Conservation (phyloP, 345 rosid species). For the Gossypium australe region DNA sequence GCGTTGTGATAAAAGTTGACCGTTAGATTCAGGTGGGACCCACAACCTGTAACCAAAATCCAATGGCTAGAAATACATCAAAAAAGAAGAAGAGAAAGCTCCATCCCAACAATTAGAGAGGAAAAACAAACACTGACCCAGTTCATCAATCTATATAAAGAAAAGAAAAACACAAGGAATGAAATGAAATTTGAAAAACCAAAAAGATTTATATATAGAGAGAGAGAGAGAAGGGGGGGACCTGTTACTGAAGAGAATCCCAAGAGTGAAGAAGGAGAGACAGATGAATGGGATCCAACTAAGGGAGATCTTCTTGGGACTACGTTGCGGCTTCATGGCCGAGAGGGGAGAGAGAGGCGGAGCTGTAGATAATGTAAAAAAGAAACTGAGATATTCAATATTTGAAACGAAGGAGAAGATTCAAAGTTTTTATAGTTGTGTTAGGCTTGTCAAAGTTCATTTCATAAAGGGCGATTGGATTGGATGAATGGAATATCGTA, state of each 20-base stretch:
- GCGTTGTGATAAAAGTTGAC: constrained; percentile 44
- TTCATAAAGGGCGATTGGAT: neutral
- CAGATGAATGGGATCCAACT: constrained; percentile 85
- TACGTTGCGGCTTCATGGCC: constrained; percentile 48
- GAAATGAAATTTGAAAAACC: neutral
- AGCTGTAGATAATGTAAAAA: neutral
- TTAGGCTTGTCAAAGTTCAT: neutral
- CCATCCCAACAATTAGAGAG: neutral
- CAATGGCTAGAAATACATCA: constrained; percentile 6
- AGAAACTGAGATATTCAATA: neutral
- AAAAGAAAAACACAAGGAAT: neutral
- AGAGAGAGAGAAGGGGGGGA: constrained; percentile 1
- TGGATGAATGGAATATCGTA: neutral
- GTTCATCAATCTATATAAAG: neutral
- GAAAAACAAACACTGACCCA: neutral
- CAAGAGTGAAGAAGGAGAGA: constrained; percentile 62
- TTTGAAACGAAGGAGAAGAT: neutral
- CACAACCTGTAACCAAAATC: constrained; percentile 40
- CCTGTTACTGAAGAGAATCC: constrained; percentile 75
- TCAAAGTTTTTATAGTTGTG: neutral
- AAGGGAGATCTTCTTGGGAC: constrained; percentile 38
- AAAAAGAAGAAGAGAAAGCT: neutral
- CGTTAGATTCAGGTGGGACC: constrained; percentile 49
- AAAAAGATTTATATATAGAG: too few relatives aligned
- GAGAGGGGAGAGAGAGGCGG: constrained; percentile 5